Conservation (phyloP, 441 rosid species). For the Populus trichocarpa region DNA sequence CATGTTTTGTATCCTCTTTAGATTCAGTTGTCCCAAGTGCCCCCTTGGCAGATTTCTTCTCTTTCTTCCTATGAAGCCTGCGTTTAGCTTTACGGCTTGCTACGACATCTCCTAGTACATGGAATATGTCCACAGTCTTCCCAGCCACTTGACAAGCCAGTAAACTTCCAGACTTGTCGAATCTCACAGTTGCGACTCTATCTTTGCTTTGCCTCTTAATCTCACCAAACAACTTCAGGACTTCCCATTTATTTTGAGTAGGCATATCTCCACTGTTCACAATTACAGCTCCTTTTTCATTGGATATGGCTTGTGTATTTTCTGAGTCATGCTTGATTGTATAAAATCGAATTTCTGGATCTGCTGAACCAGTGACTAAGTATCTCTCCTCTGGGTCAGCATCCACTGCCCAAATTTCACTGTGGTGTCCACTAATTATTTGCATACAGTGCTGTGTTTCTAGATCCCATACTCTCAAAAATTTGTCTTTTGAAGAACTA, state of each 20-base stretch:
- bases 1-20: slow-evolving; percentile 32
- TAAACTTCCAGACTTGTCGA: slow-evolving; percentile 64
- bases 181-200: slow-evolving; percentile 80
- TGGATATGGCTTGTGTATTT: slow-evolving; percentile 24
- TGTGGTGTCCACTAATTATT: slow-evolving; percentile 89
- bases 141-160: slow-evolving; percentile 95
- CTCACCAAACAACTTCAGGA: slow-evolving; percentile 72
- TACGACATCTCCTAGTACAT: slow-evolving; percentile 67
- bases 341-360: slow-evolving; percentile 76
- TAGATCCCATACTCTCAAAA: slow-evolving; percentile 98
- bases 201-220: slow-evolving; percentile 84
- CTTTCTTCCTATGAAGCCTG: slow-evolving; percentile 81
- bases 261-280: slow-evolving; percentile 34
- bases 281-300: slow-evolving; percentile 28
- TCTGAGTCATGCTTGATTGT: slow-evolving; percentile 45
- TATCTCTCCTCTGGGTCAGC: slow-evolving; percentile 76
- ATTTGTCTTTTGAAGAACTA: slow-evolving; percentile 92
- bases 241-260: slow-evolving; percentile 66
- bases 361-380: slow-evolving; percentile 85
- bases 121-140: slow-evolving; percentile 70
- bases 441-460: slow-evolving; percentile 95
- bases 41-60: slow-evolving; percentile 70
- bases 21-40: slow-evolving; percentile 32
- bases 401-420: slow-evolving; percentile 95
- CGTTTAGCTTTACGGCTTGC: slow-evolving; percentile 91